These are phyloP conservation scores for Boletellus ananas DNA, from an alignment of 768 basidiomycete genomes.

Conservation along the genomic window DNA sequence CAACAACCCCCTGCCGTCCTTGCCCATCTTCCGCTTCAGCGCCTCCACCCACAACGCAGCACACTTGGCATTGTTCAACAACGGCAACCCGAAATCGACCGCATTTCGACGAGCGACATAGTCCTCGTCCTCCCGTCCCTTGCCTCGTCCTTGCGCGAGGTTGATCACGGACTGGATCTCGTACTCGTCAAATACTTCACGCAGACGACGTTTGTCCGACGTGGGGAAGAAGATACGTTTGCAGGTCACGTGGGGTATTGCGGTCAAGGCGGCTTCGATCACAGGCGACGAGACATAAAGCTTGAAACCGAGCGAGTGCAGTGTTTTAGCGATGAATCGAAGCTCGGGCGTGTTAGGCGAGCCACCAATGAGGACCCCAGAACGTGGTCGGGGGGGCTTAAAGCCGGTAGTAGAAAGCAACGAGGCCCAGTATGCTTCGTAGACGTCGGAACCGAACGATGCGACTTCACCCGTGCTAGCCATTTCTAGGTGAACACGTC, in stretches of 20 bases:
- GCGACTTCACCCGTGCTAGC: conserved; percentile 98
- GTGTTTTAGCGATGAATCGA: conserved; percentile 70
- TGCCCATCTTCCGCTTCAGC: conserved; percentile 77
- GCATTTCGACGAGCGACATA: conserved; percentile 97
- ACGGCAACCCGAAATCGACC: conserved; percentile 90
- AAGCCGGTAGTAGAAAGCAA: conserved; percentile 95
- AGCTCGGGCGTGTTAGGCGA: conserved; percentile 88
- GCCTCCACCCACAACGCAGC: conserved; percentile 91
- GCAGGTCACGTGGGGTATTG: conserved; percentile 69
- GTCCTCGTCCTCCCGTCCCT: conserved; percentile 81
- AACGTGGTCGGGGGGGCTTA: conserved; percentile 79
- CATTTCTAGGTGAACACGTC: conserved; percentile 62
- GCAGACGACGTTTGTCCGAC: conserved; percentile 91
- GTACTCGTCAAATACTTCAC: conserved; percentile 90
- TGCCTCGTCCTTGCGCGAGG: conserved; percentile 76
- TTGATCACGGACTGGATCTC: conserved; percentile 96
- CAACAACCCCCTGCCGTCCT: conserved; percentile 59
- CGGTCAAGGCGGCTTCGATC: conserved; percentile 80
- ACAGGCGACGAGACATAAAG: conserved; percentile 81
- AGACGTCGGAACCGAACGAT: conserved; percentile 87
- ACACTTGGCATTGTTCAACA: conserved; percentile 86
- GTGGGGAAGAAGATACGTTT: conserved; percentile 96
- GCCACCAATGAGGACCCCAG: conserved; percentile 91
- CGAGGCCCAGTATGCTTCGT: conserved; percentile 96
- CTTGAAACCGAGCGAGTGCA: conserved; percentile 89